These are phyloP conservation scores for Sporothrix humicola DNA, from an alignment of 2,329 filamentous ascomycete genomes.

Conservation along the genomic window DNA sequence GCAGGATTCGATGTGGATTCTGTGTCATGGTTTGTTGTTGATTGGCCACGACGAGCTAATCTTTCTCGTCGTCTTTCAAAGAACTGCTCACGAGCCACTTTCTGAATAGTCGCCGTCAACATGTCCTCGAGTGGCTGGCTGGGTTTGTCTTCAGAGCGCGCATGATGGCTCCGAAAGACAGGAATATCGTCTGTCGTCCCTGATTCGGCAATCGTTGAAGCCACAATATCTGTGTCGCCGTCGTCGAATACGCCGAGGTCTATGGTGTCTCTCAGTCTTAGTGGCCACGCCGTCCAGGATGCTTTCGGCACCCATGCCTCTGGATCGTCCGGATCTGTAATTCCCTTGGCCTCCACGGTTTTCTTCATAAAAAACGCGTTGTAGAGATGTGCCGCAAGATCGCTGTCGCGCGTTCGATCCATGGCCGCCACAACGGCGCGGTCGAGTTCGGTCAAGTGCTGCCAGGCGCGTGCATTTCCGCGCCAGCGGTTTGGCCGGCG, in stretches of 20 bases:
- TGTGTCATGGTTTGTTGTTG: too few species aligned
- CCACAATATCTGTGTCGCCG: slow-evolving; percentile 51
- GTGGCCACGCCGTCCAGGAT: slow-evolving; percentile 85
- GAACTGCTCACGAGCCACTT: slow-evolving; percentile 71
- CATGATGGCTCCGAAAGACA: slow-evolving; percentile 51
- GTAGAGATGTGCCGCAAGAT: slow-evolving; percentile 79
- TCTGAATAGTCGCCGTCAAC: slow-evolving; percentile 69
- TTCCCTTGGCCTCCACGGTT: slow-evolving; percentile 40
- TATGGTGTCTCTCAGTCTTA: slow-evolving; percentile 47
- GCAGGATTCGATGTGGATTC: not conserved
- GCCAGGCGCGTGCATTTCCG: slow-evolving; percentile 73
- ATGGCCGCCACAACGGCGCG: slow-evolving; percentile 67
- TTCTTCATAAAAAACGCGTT: slow-evolving; percentile 74
- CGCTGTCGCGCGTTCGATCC: slow-evolving; percentile 64
- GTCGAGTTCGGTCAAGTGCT: slow-evolving; percentile 64
- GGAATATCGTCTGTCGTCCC: not conserved
- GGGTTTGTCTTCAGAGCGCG: slow-evolving; percentile 40
- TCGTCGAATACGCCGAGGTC: slow-evolving; percentile 20
- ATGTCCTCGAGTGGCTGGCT: slow-evolving; percentile 65
- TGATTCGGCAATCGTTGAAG: too few species aligned
- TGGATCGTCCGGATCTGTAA: slow-evolving; percentile 36
- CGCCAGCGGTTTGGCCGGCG: slow-evolving; percentile 73
- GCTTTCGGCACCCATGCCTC: slow-evolving; percentile 59
- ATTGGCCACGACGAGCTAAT: not conserved
- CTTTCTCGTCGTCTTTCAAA: slow-evolving; percentile 10